Conservation (phyloP, 2,329 filamentous ascomycete genomes). For the Verticillium dahliae region DNA sequence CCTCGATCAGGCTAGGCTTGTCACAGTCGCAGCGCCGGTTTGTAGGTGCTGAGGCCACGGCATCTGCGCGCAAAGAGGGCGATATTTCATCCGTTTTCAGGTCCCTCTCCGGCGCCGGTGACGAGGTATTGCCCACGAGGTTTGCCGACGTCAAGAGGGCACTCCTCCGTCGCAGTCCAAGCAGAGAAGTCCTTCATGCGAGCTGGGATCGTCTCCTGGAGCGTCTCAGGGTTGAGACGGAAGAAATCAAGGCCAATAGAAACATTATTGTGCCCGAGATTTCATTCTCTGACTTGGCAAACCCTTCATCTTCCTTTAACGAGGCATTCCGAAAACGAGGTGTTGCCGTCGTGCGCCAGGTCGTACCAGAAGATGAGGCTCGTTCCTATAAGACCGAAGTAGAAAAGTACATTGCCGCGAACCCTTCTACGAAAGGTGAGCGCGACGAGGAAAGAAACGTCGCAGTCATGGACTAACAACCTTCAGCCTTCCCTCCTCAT, state of each 20-base stretch:
- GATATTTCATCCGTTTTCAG: conserved; percentile 58
- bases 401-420: conserved; percentile 58
- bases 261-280: conserved; percentile 46
- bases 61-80: conserved; percentile 42
- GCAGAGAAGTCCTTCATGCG: conserved; percentile 27
- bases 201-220: conserved; percentile 44
- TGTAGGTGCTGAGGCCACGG: background rate
- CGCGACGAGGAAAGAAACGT: background rate
- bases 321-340: conserved; percentile 45
- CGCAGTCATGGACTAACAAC: background rate
- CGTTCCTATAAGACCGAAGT: conserved; percentile 58
- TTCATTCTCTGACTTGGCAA: conserved; percentile 36
- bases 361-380: conserved; percentile 57
- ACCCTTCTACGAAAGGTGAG: conserved; percentile 50
- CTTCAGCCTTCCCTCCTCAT: conserved; percentile 55
- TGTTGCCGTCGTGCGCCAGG: conserved; percentile 57
- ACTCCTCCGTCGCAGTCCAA: conserved; percentile 33
- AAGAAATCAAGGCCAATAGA: conserved; percentile 35
- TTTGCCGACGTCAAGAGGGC: conserved; percentile 51
- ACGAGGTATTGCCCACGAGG: conserved; percentile 42
- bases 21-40: background rate
- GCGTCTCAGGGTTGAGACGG: conserved; percentile 38
- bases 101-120: conserved; percentile 44
- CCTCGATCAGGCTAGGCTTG: background rate
- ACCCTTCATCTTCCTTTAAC: conserved; percentile 4